These are phyloP conservation scores for Penicillium nordicum DNA, from an alignment of 2,329 filamentous ascomycete genomes.

Conservation along the genomic window DNA sequence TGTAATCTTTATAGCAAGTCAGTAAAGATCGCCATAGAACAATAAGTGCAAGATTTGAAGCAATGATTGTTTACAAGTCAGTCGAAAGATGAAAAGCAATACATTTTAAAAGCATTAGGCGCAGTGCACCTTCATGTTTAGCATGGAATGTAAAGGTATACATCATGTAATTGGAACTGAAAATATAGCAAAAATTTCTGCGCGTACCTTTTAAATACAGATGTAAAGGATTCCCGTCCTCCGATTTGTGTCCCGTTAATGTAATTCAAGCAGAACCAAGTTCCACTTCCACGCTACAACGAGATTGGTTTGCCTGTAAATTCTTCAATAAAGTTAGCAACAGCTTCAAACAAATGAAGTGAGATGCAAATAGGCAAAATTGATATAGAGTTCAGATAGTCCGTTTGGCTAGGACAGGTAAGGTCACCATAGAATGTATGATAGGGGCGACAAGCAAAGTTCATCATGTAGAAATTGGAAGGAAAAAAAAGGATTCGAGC, in stretches of 20 bases:
- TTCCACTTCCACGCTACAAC: constrained; percentile 5
- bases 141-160: constrained; percentile 58
- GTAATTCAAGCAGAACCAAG: not conserved
- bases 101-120: constrained; percentile 55
- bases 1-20: constrained; percentile 25
- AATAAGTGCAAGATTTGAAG: constrained; percentile 18
- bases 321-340: constrained; percentile 29
- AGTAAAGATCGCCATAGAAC: constrained; percentile 26
- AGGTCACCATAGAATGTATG: constrained; percentile 58
- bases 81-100: constrained; percentile 65
- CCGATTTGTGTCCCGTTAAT: not conserved
- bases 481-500: constrained; percentile 8
- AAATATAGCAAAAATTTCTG: constrained; percentile 17
- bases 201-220: constrained; percentile 22
- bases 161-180: constrained; percentile 46
- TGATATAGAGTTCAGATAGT: constrained; percentile 47
- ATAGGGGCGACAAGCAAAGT: constrained; percentile 61
- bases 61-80: constrained; percentile 43
- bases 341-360: constrained; percentile 7
- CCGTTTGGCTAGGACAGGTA: constrained; percentile 61
- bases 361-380: constrained; percentile 9
- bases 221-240: not conserved
- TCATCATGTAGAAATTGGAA: constrained; percentile 49
- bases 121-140: constrained; percentile 56
- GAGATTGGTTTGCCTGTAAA: not conserved